Conservation (phyloP, 345 rosid species). For the Melastoma malabathricum region DNA sequence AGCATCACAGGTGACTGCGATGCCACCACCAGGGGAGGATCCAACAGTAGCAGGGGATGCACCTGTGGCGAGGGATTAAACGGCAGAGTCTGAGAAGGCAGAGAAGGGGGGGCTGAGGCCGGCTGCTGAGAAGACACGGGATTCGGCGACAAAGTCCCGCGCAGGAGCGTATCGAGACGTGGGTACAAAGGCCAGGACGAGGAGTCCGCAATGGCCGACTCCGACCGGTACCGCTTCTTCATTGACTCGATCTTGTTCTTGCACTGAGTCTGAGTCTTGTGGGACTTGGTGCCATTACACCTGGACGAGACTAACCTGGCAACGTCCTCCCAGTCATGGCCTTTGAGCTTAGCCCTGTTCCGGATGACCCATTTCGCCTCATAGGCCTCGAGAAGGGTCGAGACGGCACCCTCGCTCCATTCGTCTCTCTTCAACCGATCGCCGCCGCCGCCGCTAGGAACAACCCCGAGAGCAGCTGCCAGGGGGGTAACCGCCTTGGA, state of each 20-base stretch:
- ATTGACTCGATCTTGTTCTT: conserved; percentile 98
- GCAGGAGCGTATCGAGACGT: conserved; percentile 70
- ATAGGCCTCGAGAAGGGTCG: conserved; percentile 82
- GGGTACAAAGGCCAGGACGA: conserved; percentile 87
- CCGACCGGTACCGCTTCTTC: conserved; percentile 92
- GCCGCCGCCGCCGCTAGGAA: conserved; percentile 17
- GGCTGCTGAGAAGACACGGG: conserved; percentile 14
- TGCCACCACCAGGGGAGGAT: conserved; percentile 16
- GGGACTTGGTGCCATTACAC: conserved; percentile 45
- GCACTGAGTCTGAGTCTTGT: conserved; percentile 93
- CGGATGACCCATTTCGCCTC: conserved; percentile 80
- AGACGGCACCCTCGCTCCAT: conserved; percentile 98
- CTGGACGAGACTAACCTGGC: conserved; percentile 66
- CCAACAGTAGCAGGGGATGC: conserved; percentile 40
- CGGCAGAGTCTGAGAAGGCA: conserved; percentile 8
- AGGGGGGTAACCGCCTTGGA: no score
- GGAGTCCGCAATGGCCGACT: conserved; percentile 56
- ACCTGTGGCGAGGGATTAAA: conserved; percentile 15
- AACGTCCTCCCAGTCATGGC: conserved; percentile 96
- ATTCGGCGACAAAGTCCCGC: conserved; percentile 28
- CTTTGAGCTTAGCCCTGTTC: conserved; percentile 88
- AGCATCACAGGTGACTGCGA: background rate
- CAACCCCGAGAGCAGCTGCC: background rate
- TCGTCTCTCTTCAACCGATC: conserved; percentile 85
- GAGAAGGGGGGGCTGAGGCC: conserved; percentile 16